phyloP scores from a whole-genome alignment of 1,139 yeast genomes.

The Blastobotrys elegans region DNA sequence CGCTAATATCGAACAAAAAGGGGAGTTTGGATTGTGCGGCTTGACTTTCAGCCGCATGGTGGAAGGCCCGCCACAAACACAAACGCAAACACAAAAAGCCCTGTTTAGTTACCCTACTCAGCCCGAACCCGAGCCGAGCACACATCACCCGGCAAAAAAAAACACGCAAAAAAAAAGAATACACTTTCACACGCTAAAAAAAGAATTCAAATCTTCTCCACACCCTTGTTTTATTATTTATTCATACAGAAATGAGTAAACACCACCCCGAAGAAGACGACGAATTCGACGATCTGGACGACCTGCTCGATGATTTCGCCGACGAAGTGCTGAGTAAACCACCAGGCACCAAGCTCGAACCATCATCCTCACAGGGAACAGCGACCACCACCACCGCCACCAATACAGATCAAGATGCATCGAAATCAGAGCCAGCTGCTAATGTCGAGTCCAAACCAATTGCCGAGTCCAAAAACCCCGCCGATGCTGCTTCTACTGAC shows the following conservation, averaged over 20 bases:
- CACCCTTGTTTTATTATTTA: no score
- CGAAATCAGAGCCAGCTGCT: background rate
- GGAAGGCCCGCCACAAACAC: no score
- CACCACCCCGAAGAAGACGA: conserved; percentile 28
- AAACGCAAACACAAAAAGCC: no score
- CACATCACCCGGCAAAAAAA: no score
- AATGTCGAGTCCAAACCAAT: conserved; percentile 19
- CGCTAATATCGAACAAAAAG: no score
- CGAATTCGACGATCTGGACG: conserved; percentile 40
- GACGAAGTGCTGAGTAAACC: conserved; percentile 66
- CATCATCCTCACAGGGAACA: background rate
- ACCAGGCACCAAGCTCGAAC: conserved; percentile 40
- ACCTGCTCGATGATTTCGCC: conserved; percentile 45
- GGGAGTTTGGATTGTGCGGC: no score
- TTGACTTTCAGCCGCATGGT: no score
- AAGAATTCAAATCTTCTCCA: conserved; percentile 1
- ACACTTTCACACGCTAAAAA: no score
- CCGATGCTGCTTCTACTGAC: conserved; percentile 6
- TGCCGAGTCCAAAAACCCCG: conserved; percentile 21
- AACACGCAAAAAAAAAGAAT: no score
- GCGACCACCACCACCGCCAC: conserved; percentile 7
- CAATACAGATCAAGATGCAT: conserved; percentile 4
- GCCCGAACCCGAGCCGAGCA: no score
- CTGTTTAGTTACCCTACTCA: no score
- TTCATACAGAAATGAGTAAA: conserved; percentile 8